Evolutionary conservation across 2,329 filamentous ascomycete genomes (phyloP), one percentile per base, ranked within the genome.

Genomic region (Celoporthe dispersa): DNA sequence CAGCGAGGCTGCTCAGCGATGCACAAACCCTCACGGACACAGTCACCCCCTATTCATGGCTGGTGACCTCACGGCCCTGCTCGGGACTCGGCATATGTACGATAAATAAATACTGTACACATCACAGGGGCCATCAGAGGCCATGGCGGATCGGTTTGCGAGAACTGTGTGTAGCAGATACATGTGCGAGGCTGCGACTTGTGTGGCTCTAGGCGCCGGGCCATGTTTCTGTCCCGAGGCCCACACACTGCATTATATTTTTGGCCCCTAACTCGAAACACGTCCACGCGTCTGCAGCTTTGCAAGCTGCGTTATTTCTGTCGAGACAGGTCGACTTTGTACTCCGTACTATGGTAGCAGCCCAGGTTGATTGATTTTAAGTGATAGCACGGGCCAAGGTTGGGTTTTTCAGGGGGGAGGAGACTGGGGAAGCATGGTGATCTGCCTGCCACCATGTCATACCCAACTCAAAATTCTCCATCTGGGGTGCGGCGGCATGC

Each of bases 381-480:
- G 4, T 39, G 16, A 48, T 16, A 14, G 31, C 63, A 65, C 48
- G 63, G 48, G 28, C 48, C 63, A 65, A 14, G 19, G 39, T n/a
- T 48, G 16, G 37, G 9, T 28, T 51, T 3, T 19, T 60, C 48
- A 37, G 39, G 65, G 65, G 37, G 39, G 65, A 57, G 37, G 57
- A 67, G 51, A 14, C 57, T 53, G 65, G 65, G 59, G 65, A 62
- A 68, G 48, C 57, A 35, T 55, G 66, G 22, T 48, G 60, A 44
- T 57, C 64, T 66, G 51, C 41, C 39, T 33, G 25, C 41, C 62
- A 33, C 51, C 62, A 64, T 64, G 41, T 64, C 62, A 64, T 64
- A 48, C 22, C 28, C 25, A 63, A 37, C 60, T 63, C n/a, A 25
- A 44, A 44, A 19, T 53, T 48, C 55, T 53, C 65, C 57, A 62